Evolutionary conservation across 2,329 filamentous ascomycete genomes (phyloP).

Genomic region (Zymoseptoria passerinii): DNA sequence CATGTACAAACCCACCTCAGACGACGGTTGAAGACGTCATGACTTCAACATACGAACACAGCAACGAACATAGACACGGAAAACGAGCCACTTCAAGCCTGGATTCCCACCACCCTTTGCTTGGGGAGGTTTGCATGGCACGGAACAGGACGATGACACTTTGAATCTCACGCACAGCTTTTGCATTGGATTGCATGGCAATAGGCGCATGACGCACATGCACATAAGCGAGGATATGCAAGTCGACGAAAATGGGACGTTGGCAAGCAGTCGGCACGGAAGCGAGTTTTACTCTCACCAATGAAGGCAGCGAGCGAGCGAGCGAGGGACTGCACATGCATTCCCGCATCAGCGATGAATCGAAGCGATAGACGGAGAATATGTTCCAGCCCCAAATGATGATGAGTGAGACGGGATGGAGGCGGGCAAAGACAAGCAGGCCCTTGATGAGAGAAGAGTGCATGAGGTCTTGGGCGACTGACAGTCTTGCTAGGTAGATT

Average conservation of each 20-base stretch:
- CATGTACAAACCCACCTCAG: constrained; percentile 81
- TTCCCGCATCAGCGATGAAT: background rate
- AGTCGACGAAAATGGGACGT: background rate
- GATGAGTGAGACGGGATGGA: too few species aligned
- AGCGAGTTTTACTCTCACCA: background rate
- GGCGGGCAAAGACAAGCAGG: too few species aligned
- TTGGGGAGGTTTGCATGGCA: background rate
- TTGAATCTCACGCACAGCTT: background rate
- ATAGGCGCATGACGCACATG: background rate
- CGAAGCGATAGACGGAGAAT: background rate
- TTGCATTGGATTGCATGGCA: background rate
- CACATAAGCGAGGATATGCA: background rate
- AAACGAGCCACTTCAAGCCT: background rate
- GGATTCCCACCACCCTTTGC: too few species aligned
- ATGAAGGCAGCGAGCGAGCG: background rate
- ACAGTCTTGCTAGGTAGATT: too few species aligned
- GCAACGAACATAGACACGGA: background rate
- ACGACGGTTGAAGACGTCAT: constrained; percentile 24
- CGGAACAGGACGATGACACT: background rate
- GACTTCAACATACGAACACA: background rate
- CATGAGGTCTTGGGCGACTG: too few species aligned
- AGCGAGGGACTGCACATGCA: background rate
- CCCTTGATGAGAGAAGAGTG: too few species aligned
- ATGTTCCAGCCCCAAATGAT: background rate
- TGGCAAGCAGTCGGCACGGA: background rate